Evolutionary conservation across 306 rosid species (phyloP), one percentile per base, ranked within the genome.

Genomic region (Dalbergia cochinchinensis): DNA sequence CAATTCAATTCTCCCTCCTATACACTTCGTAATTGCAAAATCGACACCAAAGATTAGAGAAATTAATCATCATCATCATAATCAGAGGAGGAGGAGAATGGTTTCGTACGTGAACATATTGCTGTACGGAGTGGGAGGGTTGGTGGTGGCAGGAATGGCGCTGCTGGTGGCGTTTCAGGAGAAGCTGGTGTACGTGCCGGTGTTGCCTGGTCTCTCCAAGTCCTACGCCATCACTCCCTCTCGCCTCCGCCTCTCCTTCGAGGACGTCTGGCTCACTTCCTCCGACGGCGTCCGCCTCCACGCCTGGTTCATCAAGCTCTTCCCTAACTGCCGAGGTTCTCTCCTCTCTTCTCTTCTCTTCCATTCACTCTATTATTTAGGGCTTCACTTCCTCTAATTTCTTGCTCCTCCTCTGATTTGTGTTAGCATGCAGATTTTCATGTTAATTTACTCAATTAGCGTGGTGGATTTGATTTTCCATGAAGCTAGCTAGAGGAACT

Each of bases 281-380:
- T 84, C 94, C 47, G 99, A 96, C 61, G 99, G 99, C 48, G 91
- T 96, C 58, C 92, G 92, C 18, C 99, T 96, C 45, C 99, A 96
- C 68, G 89, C 98, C 44, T 96, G 99, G 99, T 96, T 96, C 89
- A 91, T 96, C 91, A 96, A 90, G 77, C 97, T 96, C 90, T 81
- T 93, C 80, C 98, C 99, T 34, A 66, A 89, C n/a, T 86, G 85
- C 74, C 87, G 90, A 90, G 99, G 99, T 96, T 70, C 42, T 83
- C 15, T 11, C 54, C 5, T 53, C 16, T 47, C 68, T 53, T 10
- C 61, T 26, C 31, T 26, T 26, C 31, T 2, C 9, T 69, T 72
- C n/a, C 0, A 9, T 45, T 31, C 20, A 5, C 16, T 51, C 3
- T 9, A 51, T 77, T 42, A 7, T 15, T 37, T 37, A 37, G 3